These are phyloP conservation scores for Graphilbum fragrans DNA, from an alignment of 2,329 filamentous ascomycete genomes.

Conservation along the genomic window DNA sequence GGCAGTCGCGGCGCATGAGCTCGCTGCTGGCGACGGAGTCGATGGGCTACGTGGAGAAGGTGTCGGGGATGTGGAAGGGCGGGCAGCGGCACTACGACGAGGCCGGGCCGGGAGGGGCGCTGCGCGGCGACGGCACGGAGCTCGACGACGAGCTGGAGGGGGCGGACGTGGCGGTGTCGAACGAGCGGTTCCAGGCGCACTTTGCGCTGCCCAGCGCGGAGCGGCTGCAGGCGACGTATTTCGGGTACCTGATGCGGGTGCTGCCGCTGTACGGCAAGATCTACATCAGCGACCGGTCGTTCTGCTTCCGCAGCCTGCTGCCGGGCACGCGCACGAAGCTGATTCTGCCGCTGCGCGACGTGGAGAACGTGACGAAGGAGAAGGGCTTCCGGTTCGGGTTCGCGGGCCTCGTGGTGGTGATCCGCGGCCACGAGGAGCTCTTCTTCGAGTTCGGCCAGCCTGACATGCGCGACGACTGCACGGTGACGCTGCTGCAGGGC, in stretches of 20 bases:
- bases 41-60: conserved; percentile 93
- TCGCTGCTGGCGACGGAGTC: conserved; percentile 76
- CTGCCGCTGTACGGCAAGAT: conserved; percentile 92
- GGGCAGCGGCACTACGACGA: conserved; percentile 79
- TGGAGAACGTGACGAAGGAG: conserved; percentile 89
- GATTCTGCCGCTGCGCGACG: conserved; percentile 78
- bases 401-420: conserved; percentile 81
- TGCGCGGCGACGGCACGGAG: conserved; percentile 40
- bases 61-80: conserved; percentile 93
- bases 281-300: conserved; percentile 76
- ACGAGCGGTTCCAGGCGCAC: conserved; percentile 76
- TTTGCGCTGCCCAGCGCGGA: conserved; percentile 82
- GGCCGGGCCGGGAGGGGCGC: conserved; percentile 39
- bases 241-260: conserved; percentile 81
- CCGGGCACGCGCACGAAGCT: conserved; percentile 86
- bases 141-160: conserved; percentile 23
- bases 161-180: conserved; percentile 25
- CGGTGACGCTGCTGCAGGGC: conserved; percentile 64
- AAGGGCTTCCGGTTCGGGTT: conserved; percentile 91
- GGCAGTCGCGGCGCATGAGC: conserved; percentile 69
- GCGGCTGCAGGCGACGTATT: conserved; percentile 78
- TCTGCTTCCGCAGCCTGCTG: conserved; percentile 87
- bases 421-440: conserved; percentile 85
- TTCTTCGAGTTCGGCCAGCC: conserved; percentile 84
- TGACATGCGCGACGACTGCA: conserved; percentile 78